Conservation (phyloP, 2,329 filamentous ascomycete species). For the Nemania sp. region DNA sequence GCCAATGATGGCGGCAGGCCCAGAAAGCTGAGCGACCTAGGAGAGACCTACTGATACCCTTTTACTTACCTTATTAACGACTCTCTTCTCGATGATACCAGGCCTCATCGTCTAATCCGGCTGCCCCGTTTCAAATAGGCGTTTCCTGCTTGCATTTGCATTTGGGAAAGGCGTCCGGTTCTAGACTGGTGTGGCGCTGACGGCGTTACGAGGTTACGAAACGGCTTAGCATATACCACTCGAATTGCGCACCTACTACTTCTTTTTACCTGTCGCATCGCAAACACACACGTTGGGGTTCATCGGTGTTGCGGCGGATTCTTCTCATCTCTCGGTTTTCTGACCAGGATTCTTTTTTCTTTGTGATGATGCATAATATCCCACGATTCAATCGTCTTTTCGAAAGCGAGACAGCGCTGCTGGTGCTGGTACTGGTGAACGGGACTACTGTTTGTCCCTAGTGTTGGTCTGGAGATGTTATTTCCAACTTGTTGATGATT, state of each 20-base stretch:
- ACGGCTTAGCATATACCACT: conserved; percentile 34
- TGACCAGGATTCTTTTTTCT: conserved; percentile 14
- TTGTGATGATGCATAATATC: conserved; percentile 22
- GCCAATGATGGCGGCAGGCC: conserved; percentile 37
- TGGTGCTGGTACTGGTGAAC: neutral
- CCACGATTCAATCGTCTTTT: conserved; percentile 9
- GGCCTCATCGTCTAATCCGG: conserved; percentile 25
- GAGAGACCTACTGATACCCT: conserved; percentile 55
- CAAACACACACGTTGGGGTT: conserved; percentile 11
- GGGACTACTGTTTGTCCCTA: neutral
- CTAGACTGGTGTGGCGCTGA: conserved; percentile 32
- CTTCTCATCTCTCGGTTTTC: conserved; percentile 8
- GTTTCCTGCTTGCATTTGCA: conserved; percentile 25
- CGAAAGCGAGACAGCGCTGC: conserved; percentile 2
- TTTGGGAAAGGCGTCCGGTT: conserved; percentile 23
- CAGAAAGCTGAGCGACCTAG: conserved; percentile 53
- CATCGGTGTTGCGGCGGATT: conserved; percentile 23
- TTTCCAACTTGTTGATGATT: conserved; percentile 1
- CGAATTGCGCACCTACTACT: conserved; percentile 21
- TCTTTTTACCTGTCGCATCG: conserved; percentile 13
- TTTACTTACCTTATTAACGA: conserved; percentile 30
- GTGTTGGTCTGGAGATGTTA: neutral
- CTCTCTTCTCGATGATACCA: conserved; percentile 29
- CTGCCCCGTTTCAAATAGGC: conserved; percentile 19
- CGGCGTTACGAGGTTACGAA: conserved; percentile 39